Evolutionary conservation across 495 filamentous ascomycete species (phyloP).

Genomic region (Lindgomyces ingoldianus): DNA sequence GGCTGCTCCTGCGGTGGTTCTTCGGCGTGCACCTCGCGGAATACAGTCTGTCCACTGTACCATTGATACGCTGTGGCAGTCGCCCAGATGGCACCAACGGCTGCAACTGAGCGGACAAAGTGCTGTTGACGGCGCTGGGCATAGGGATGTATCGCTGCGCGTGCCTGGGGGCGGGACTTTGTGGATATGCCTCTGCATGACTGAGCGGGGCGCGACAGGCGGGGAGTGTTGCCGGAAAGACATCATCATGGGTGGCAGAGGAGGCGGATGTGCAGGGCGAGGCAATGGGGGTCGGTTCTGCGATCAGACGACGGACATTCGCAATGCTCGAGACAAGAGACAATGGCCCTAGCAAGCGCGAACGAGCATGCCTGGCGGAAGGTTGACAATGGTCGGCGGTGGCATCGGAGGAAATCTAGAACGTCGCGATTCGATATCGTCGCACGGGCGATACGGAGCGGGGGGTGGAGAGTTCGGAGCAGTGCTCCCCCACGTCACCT

Average conservation of each 20-base stretch:
- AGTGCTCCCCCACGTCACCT: too few species aligned
- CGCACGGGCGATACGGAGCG: too few species aligned
- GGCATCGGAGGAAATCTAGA: too few species aligned
- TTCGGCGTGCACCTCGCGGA: constrained; percentile 53
- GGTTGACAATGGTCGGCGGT: too few species aligned
- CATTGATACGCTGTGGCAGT: constrained; percentile 38
- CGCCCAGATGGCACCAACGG: constrained; percentile 34
- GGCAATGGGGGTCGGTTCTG: background rate
- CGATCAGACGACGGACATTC: background rate
- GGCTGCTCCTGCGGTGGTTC: constrained; percentile 43
- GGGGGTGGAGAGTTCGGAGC: too few species aligned
- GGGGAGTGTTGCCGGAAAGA: constrained; percentile 21
- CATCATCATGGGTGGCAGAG: constrained; percentile 23
- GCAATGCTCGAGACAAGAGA: background rate
- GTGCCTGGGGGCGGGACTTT: constrained; percentile 13
- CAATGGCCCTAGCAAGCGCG: background rate
- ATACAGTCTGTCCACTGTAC: constrained; percentile 29
- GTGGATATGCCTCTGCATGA: constrained; percentile 18
- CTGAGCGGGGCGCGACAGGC: constrained; percentile 3
- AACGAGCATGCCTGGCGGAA: background rate
- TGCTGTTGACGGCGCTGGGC: constrained; percentile 43
- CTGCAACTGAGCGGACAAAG: constrained; percentile 38
- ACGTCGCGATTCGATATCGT: too few species aligned
- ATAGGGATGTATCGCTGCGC: constrained; percentile 32
- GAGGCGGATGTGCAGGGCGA: background rate